Base-by-base conservation (phyloP, 805 yeast genomes). In the Ogataea ramenticola region DNA sequence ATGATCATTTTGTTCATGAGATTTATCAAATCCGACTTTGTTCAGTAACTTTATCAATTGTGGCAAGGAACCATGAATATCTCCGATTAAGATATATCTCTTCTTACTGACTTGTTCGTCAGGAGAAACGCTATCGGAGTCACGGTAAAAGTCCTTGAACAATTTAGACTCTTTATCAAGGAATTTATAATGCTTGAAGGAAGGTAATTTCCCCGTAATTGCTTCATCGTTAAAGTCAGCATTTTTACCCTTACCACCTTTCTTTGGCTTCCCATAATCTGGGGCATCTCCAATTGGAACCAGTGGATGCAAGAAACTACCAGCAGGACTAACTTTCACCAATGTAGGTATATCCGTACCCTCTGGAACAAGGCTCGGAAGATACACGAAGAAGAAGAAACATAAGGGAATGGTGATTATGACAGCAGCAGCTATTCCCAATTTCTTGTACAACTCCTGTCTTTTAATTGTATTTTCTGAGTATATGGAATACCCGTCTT, bases 11-110 rank as follows among this genome's bases (percentile, higher is more conserved):
- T 66, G 54, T 19, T 17, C 24, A 5, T 29, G 12, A 4, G 53
- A 53, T 15, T 61, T 58, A 45, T 77, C 68, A 53, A 70, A 77
- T 12, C 70, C 61, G 19, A 77, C 53, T 53, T 77, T 72, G 9
- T 67, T 53, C 44, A 90, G 63, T 35, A 91, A 66, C 40, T 68
- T 62, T 45, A 59, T 58, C 44, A 89, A 65, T 53, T 77, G 78
- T 8, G 68, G 63, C 53, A 70, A 77, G 52, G 81, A 80, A 2
- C 96, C 97, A 64, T 90, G 98, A 20, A 90, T 77, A 60, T 90
- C 98, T 4, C 98, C 97, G 22, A 90, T 70, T 39, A 88, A 57
- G 4, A 91, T 70, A 15, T 85, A 56, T 47, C 95, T 68, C 35
- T 69, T 70, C 10, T 56, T 62, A n/a, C 43, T 38, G 19, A 29